Evolutionary conservation across 176 grass and related monocot species (phyloP).

Genomic region (Saccharum officinarum): DNA sequence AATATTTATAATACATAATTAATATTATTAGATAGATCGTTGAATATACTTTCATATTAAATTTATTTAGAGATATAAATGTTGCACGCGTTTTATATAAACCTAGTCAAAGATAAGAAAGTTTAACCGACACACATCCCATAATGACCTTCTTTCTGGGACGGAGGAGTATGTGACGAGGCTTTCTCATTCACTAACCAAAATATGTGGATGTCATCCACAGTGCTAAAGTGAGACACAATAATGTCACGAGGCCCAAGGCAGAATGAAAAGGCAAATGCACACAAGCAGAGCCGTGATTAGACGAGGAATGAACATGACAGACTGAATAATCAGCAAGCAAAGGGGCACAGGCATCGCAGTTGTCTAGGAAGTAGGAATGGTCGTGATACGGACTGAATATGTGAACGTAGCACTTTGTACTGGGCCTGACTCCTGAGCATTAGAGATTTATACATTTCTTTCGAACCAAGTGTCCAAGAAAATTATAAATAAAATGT

Average conservation of each 20-base stretch:
- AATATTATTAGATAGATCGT: too few species aligned
- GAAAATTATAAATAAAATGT: background rate
- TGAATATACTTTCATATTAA: too few species aligned
- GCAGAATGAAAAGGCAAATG: background rate
- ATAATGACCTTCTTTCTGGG: too few species aligned
- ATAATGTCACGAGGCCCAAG: background rate
- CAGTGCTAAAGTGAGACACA: background rate
- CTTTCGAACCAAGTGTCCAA: background rate
- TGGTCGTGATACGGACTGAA: background rate
- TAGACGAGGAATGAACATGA: background rate
- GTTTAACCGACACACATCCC: too few species aligned
- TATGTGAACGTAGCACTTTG: background rate
- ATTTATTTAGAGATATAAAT: too few species aligned
- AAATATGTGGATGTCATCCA: background rate
- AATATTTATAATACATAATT: too few species aligned
- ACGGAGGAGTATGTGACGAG: background rate
- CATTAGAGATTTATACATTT: background rate
- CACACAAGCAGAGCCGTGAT: background rate
- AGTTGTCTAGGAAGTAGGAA: background rate
- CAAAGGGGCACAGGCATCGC: background rate
- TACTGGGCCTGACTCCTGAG: background rate
- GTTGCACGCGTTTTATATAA: too few species aligned
- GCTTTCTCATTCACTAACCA: slow-evolving; percentile 7
- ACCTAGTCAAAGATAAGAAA: too few species aligned
- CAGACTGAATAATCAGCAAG: background rate